These are phyloP conservation scores for Tulasnella calospora DNA, from an alignment of 768 basidiomycete genomes.

Conservation along the genomic window DNA sequence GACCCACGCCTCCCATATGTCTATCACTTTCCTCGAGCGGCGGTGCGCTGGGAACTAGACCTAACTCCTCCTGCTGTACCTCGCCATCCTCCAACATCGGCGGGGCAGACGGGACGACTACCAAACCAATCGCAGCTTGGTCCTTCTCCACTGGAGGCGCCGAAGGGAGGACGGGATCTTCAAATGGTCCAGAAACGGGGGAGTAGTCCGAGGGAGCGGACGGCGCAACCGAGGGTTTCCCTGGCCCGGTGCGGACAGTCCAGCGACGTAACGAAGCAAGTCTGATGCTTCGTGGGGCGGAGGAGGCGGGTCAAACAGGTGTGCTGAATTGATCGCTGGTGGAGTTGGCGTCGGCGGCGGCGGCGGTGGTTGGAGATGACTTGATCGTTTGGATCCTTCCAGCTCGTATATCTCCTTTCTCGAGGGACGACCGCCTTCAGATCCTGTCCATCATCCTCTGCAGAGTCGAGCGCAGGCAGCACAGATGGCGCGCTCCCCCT, in stretches of 20 bases:
- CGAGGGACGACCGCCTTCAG: neutral
- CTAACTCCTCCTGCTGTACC: neutral
- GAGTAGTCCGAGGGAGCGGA: too few relatives aligned
- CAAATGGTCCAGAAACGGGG: neutral
- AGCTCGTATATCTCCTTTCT: conserved; percentile 2
- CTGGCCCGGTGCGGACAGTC: neutral
- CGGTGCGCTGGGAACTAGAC: neutral
- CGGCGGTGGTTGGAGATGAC: too few relatives aligned
- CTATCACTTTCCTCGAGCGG: neutral
- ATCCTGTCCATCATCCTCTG: neutral
- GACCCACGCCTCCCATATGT: neutral
- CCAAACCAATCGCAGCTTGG: neutral
- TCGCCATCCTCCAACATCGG: too few relatives aligned
- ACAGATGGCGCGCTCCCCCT: conserved; percentile 18
- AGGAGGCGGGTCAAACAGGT: neutral
- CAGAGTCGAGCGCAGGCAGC: neutral
- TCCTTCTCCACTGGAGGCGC: too few relatives aligned
- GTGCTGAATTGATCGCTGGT: neutral
- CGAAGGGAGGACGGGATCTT: too few relatives aligned
- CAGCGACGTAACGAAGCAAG: neutral
- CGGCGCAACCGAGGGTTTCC: too few relatives aligned
- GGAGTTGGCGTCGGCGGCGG: neutral
- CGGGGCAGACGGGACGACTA: too few relatives aligned
- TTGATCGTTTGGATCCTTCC: neutral
- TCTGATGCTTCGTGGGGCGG: too few relatives aligned